Conservation (phyloP, 78 protist species). For the Dictyostelium intermedium region DNA sequence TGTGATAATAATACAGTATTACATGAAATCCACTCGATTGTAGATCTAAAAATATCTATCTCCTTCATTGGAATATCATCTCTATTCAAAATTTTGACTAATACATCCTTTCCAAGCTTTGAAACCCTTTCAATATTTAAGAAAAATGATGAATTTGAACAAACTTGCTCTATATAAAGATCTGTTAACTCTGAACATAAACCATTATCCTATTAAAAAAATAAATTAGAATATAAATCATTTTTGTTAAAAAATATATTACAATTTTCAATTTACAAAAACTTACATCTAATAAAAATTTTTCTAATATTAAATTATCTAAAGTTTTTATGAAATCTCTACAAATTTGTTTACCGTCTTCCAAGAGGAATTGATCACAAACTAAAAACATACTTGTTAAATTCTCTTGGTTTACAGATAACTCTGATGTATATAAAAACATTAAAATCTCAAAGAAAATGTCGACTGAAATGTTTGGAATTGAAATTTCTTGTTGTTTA, state of each 20-base stretch:
- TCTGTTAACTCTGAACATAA: constrained; percentile 44
- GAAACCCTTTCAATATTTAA: constrained; percentile 42
- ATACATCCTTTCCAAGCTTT: constrained; percentile 31
- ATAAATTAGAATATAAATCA: background rate
- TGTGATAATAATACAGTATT: background rate
- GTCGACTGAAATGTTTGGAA: constrained; percentile 47
- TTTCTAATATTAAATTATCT: constrained; percentile 27
- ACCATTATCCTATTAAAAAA: background rate
- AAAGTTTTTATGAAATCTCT: constrained; percentile 17
- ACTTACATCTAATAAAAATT: constrained; percentile 57
- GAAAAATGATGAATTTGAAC: constrained; percentile 27
- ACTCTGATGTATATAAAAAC: constrained; percentile 47
- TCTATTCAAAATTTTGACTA: constrained; percentile 4
- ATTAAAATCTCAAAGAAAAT: constrained; percentile 45
- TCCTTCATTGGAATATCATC: constrained; percentile 40
- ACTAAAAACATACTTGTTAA: constrained; percentile 23
- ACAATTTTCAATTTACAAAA: background rate
- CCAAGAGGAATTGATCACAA: constrained; percentile 70
- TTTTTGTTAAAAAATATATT: too few relatives aligned
- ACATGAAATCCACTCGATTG: constrained; percentile 24
- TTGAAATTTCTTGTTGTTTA: constrained; percentile 58
- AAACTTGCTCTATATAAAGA: constrained; percentile 40
- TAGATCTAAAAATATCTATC: constrained; percentile 54
- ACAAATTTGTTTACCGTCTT: constrained; percentile 67
- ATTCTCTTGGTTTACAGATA: constrained; percentile 17